Conservation (phyloP, 805 yeast genomes). For the Lipomyces yamadae region DNA sequence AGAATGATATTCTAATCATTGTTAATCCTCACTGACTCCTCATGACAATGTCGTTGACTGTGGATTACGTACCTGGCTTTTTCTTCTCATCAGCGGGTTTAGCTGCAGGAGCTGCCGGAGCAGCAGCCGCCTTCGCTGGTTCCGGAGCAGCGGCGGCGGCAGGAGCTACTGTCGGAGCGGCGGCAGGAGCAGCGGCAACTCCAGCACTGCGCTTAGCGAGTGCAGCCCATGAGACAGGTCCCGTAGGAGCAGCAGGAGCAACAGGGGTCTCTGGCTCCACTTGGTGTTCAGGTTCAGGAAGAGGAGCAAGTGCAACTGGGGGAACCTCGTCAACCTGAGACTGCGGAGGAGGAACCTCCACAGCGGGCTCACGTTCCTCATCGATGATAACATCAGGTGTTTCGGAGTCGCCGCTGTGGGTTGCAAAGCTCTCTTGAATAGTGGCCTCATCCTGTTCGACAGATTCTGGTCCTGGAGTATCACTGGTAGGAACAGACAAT, state of each 20-base stretch:
- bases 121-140: slow-evolving; percentile 38
- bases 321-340: slow-evolving; percentile 31
- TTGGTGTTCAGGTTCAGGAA: slow-evolving; percentile 13
- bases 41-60: background rate
- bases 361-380: slow-evolving; percentile 23
- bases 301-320: slow-evolving; percentile 28
- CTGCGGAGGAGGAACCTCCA: slow-evolving; percentile 21
- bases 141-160: slow-evolving; percentile 16
- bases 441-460: slow-evolving; percentile 94
- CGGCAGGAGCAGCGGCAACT: slow-evolving; percentile 30
- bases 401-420: slow-evolving; percentile 52
- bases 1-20: slow-evolving; percentile 42
- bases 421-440: slow-evolving; percentile 84
- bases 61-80: slow-evolving; percentile 5
- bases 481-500: slow-evolving; percentile 12
- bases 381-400: slow-evolving; percentile 22
- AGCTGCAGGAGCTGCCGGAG: slow-evolving; percentile 31
- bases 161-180: slow-evolving; percentile 33
- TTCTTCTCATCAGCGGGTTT: slow-evolving; percentile 13
- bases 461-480: slow-evolving; percentile 47
- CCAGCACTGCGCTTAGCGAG: slow-evolving; percentile 36
- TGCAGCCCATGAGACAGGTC: slow-evolving; percentile 43
- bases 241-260: slow-evolving; percentile 34
- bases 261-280: slow-evolving; percentile 19
- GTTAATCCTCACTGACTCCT: background rate